phyloP scores from a whole-genome alignment of 1,139 yeast genomes.

The Pichia sp. region DNA sequence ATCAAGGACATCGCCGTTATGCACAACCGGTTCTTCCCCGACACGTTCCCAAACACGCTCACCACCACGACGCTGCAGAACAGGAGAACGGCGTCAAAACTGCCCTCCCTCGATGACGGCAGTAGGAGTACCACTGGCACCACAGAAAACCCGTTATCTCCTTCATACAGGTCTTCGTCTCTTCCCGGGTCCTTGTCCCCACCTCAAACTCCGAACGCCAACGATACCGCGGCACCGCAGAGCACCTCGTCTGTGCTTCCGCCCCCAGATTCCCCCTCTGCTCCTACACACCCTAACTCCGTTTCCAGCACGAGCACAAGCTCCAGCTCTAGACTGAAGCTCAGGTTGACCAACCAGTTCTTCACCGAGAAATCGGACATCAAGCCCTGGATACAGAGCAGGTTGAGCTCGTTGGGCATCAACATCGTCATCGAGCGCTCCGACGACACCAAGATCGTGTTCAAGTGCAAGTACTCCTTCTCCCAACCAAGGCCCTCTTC shows the following conservation, averaged over 20 bases:
- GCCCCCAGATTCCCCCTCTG: no score
- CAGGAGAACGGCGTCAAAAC: background rate
- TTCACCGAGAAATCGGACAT: conserved; percentile 46
- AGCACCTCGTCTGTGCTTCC: no score
- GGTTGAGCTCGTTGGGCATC: conserved; percentile 48
- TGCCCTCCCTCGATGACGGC: background rate
- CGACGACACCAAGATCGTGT: conserved; percentile 63
- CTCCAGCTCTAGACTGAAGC: background rate
- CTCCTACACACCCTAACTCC: background rate
- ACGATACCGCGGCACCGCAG: background rate
- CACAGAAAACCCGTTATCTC: no score
- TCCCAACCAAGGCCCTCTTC: background rate
- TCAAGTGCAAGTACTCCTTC: conserved; percentile 52
- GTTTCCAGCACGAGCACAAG: background rate
- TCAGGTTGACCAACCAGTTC: conserved; percentile 23
- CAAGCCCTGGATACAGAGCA: conserved; percentile 64
- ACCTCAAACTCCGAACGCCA: background rate
- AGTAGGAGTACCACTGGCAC: no score
- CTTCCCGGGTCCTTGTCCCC: background rate
- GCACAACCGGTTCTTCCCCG: conserved; percentile 1
- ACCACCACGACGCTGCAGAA: conserved; percentile 6
- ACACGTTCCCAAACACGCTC: background rate
- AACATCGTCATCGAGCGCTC: conserved; percentile 66
- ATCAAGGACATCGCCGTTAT: conserved; percentile 4
- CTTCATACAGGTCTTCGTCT: background rate